Base-by-base conservation (phyloP, 371 early-diverging fungal species). In the Lichtheimia hyalospora region DNA sequence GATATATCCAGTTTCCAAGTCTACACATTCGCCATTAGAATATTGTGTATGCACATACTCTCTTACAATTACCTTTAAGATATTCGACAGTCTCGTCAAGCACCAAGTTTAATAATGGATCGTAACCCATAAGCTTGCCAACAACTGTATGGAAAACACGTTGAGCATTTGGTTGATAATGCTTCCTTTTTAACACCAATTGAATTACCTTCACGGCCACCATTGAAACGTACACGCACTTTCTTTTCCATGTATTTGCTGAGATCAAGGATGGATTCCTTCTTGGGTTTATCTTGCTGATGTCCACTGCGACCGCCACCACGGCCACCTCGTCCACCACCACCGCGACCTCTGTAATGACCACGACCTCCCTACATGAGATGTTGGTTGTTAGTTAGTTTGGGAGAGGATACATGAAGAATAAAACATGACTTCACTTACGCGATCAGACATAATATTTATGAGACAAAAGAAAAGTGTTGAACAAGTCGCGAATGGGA, bases 51-150 rank as follows among this genome's bases (percentile, higher is more conserved):
- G 46, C 46, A n/a, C 1, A 21, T 25, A 16, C 18, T 13, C 40
- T 53, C 24, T 16, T 20, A 50, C 16, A 53, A 63, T 58, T 79
- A 92, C 92, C 90, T 77, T 84, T 82, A 8, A 91, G 50, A 52
- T 82, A 80, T 74, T 97, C 98, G 52, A 84, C 84, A 0, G 94
- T 90, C 41, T 97, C 89, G 65, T 98, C 97, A 58, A 98, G 79
- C 1, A 98, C 97, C 53, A 98, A 79, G 73, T 97, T 98, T 63
- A 92, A 73, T 52, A 98, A 83, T 25, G 88, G 96, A 73, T 98
- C 98, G 60, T 84, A 93, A 13, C 97, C 97, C 81, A 94, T 96
- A 60, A 98, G 83, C 12, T 84, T 81, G 56, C 98, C 97, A 23
- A 87, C 84, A 42, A 96, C 98, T 96, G 70, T 6, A 51, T 15